A percentile compares a stretch with the other conserved stretches of the same genome.
phyloP scores from a whole-genome alignment of 495 filamentous ascomycete species.

The Haplographium delicatum region DNA sequence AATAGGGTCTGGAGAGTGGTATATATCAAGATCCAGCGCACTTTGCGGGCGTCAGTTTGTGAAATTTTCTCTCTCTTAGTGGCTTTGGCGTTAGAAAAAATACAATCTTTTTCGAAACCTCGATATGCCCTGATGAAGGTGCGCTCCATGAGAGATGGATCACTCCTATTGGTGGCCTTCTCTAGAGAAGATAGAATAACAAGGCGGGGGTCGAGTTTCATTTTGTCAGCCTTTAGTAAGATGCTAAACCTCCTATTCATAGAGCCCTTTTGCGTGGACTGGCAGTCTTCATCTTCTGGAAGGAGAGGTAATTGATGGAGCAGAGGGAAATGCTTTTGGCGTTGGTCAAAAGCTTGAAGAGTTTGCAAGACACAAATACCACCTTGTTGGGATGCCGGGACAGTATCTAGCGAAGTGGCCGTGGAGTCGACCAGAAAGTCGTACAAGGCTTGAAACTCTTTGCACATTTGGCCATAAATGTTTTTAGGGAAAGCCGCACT shows the following conservation, averaged over 20 bases:
- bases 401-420: slow-evolving; percentile 35
- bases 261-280: slow-evolving; percentile 18
- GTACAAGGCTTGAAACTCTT: slow-evolving; percentile 58
- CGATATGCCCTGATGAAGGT: slow-evolving; percentile 40
- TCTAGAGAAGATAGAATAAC: slow-evolving; percentile 32
- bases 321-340: slow-evolving; percentile 47
- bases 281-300: slow-evolving; percentile 33
- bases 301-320: slow-evolving; percentile 54
- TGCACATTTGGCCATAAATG: slow-evolving; percentile 49
- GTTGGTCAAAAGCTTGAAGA: slow-evolving; percentile 51
- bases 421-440: slow-evolving; percentile 53
- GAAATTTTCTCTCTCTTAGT: slow-evolving; percentile 37
- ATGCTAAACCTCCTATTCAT: slow-evolving; percentile 17
- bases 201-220: slow-evolving; percentile 30
- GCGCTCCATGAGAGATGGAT: slow-evolving; percentile 28
- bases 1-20: slow-evolving; percentile 60
- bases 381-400: slow-evolving; percentile 39
- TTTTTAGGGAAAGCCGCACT: slow-evolving; percentile 43
- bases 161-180: slow-evolving; percentile 36
- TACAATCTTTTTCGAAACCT: slow-evolving; percentile 40
- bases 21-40: slow-evolving; percentile 71
- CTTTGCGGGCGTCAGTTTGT: slow-evolving; percentile 52
- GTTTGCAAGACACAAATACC: slow-evolving; percentile 58
- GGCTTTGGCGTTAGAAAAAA: slow-evolving; percentile 31
- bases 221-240: slow-evolving; percentile 15